phyloP scores from a whole-genome alignment of 2,329 filamentous ascomycete species.

The Pseudogymnoascus sp. region DNA sequence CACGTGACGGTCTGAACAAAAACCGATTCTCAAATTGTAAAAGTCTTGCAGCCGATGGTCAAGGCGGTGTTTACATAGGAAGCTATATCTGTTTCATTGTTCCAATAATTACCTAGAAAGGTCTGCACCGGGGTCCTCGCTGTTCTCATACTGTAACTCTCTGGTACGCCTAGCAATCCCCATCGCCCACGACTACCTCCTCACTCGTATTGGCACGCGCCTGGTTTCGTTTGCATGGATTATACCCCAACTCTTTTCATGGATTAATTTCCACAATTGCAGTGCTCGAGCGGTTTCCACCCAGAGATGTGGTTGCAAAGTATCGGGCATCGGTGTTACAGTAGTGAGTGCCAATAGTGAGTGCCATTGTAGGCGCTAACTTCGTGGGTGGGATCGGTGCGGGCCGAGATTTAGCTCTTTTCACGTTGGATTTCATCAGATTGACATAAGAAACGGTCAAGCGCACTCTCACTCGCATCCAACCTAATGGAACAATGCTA shows the following conservation, averaged over 20 bases:
- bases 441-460: background rate
- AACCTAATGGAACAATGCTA: background rate
- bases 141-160: conserved; percentile 42
- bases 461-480: background rate
- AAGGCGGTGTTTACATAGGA: conserved; percentile 36
- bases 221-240: too few species aligned
- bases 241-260: too few species aligned
- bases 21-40: too few species aligned
- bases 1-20: background rate
- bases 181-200: conserved; percentile 42
- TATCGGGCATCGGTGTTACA: too few species aligned
- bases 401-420: background rate
- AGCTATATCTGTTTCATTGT: conserved; percentile 45
- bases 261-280: background rate
- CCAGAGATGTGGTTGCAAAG: background rate
- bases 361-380: background rate
- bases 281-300: background rate
- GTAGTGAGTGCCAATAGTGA: too few species aligned
- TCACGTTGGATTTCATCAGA: background rate
- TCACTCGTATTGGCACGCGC: conserved; percentile 47
- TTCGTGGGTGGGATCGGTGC: background rate
- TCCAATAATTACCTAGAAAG: conserved; percentile 31
- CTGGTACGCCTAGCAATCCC: conserved; percentile 37
- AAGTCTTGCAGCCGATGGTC: conserved; percentile 35
- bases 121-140: conserved; percentile 46